Conservation (phyloP, 306 rosid genomes). For the Prunus mongolica region DNA sequence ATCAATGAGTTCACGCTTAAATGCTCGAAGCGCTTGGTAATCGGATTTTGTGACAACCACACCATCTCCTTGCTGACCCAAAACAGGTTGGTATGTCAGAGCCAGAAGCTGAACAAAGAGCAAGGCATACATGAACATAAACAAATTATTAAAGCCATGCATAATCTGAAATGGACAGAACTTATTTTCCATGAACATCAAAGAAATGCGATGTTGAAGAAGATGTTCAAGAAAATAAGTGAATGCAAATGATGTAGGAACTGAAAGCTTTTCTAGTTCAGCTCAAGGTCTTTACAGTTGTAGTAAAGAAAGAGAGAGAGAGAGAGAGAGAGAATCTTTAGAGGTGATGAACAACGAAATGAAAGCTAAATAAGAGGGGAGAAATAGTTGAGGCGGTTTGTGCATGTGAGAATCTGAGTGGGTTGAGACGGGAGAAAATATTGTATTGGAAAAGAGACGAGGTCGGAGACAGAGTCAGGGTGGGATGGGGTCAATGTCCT, state of each 20-base stretch:
- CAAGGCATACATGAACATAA: constrained; percentile 14
- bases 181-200: constrained; percentile 51
- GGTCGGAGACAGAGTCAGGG: constrained; percentile 17
- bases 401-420: constrained; percentile 29
- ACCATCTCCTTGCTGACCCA: constrained; percentile 57
- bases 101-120: constrained; percentile 33
- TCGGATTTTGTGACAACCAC: constrained; percentile 53
- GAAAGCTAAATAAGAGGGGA: constrained; percentile 12
- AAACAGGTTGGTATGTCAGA: constrained; percentile 26
- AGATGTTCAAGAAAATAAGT: background rate
- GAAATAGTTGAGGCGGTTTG: constrained; percentile 13
- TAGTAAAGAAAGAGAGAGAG: no score
- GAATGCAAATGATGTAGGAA: background rate
- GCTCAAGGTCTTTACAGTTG: background rate
- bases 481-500: constrained; percentile 40
- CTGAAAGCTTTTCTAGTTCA: background rate
- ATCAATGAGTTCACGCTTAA: constrained; percentile 62
- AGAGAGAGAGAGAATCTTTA: no score
- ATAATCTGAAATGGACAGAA: constrained; percentile 16
- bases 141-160: constrained; percentile 1
- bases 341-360: constrained; percentile 6
- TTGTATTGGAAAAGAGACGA: constrained; percentile 6
- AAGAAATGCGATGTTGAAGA: background rate
- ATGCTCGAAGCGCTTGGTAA: constrained; percentile 60
- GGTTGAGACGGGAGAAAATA: background rate